These are phyloP conservation scores for Allium sativum DNA, from an alignment of 106 monocot genomes.

Conservation along the genomic window DNA sequence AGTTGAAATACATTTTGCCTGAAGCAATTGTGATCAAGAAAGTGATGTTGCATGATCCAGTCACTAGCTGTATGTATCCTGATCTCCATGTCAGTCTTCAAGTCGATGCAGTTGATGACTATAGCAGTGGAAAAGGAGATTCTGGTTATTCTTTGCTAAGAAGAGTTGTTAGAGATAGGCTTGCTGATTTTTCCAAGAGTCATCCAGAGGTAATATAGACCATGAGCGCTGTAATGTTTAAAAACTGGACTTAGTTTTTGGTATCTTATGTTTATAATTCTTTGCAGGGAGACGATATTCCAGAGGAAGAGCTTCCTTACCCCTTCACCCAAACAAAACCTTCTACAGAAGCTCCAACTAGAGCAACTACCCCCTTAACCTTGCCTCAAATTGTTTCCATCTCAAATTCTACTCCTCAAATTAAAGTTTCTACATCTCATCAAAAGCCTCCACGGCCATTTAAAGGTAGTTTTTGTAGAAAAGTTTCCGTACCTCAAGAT, in stretches of 20 bases:
- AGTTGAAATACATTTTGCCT: slow-evolving; percentile 44
- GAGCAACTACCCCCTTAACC: not conserved
- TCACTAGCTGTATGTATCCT: slow-evolving; percentile 55
- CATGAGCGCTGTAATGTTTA: no score
- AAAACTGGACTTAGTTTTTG: no score
- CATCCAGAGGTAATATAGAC: slow-evolving; percentile 42
- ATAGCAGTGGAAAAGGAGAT: slow-evolving; percentile 23
- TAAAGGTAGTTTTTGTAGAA: slow-evolving; percentile 32
- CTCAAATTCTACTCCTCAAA: not conserved
- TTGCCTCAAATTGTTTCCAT: not conserved
- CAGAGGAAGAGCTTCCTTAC: slow-evolving; percentile 44
- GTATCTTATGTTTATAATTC: no score
- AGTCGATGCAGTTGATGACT: slow-evolving; percentile 14
- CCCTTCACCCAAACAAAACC: slow-evolving; percentile 32
- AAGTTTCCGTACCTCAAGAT: slow-evolving; percentile 8
- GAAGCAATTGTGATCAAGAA: slow-evolving; percentile 57
- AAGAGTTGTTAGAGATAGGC: slow-evolving; percentile 41
- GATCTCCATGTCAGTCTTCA: slow-evolving; percentile 44
- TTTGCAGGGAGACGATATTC: slow-evolving; percentile 51
- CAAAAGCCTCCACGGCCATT: no score
- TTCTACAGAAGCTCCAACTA: not conserved
- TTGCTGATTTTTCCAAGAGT: slow-evolving; percentile 27
- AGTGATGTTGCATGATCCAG: slow-evolving; percentile 40
- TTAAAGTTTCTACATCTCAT: no score
- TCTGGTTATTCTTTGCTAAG: slow-evolving; percentile 31